These are phyloP conservation scores for Cinchona pubescens DNA, from an alignment of 257 asterid species.

Conservation along the genomic window DNA sequence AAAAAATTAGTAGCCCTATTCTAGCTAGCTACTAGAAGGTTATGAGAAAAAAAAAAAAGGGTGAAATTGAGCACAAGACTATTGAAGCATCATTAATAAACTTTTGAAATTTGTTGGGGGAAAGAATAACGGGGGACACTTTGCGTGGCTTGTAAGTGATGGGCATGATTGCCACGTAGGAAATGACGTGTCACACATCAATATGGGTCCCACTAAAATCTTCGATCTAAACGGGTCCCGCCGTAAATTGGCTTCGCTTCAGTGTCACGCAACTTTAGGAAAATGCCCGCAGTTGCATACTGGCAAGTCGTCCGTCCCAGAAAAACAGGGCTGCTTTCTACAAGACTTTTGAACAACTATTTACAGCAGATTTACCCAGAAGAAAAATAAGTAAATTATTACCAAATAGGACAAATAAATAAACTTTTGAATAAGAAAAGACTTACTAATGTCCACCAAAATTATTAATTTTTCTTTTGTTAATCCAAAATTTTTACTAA, in stretches of 20 bases:
- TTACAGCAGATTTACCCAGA: no score
- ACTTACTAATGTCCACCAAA: no score
- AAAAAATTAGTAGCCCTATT: no score
- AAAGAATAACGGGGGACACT: constrained; percentile 13
- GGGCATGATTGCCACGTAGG: constrained; percentile 20
- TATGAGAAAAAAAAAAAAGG: background rate
- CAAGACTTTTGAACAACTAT: no score
- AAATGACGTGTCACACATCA: constrained; percentile 20
- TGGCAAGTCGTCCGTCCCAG: background rate
- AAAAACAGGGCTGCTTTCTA: background rate
- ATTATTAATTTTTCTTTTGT: no score
- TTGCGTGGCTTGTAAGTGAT: constrained; percentile 23
- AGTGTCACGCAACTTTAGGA: constrained; percentile 24
- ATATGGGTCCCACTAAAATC: background rate
- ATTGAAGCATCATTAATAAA: background rate
- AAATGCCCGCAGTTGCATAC: background rate
- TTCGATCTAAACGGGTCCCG: constrained; percentile 13
- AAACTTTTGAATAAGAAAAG: no score
- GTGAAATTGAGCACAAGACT: background rate
- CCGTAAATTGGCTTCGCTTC: constrained; percentile 12
- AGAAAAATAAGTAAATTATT: no score
- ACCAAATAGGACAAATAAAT: no score
- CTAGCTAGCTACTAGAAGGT: no score
- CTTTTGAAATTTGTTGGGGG: background rate
- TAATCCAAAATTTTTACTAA: no score